These are phyloP conservation scores for Leishmania mexicana DNA, from an alignment of 208 protist genomes.

Conservation along the genomic window DNA sequence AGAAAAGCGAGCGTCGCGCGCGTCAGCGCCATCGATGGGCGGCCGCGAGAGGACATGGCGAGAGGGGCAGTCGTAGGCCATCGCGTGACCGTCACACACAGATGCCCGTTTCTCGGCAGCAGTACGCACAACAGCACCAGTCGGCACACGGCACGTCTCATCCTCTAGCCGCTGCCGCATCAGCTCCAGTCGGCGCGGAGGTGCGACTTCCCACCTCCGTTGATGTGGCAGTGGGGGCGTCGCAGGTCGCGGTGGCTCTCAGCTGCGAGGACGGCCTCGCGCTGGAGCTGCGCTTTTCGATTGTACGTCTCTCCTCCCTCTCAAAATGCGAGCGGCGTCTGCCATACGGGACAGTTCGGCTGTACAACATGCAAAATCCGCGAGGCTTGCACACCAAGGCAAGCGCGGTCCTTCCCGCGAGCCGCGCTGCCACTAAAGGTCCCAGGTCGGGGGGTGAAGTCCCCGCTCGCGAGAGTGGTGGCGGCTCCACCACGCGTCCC, in stretches of 20 bases:
- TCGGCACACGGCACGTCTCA: background rate
- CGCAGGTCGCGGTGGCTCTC: constrained; percentile 44
- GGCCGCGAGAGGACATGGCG: background rate
- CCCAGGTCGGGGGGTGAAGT: background rate
- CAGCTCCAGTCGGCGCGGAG: background rate
- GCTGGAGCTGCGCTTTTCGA: constrained; percentile 60
- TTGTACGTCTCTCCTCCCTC: constrained; percentile 20
- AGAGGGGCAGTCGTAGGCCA: background rate
- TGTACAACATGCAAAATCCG: constrained; percentile 19
- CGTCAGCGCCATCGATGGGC: background rate
- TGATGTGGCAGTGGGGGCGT: constrained; percentile 58
- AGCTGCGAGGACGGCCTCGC: constrained; percentile 75
- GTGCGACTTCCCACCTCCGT: constrained; percentile 58
- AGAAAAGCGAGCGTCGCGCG: background rate
- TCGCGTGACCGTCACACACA: no score
- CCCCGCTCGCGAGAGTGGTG: background rate
- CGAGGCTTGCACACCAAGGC: background rate
- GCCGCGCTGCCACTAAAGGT: background rate
- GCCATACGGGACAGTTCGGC: constrained; percentile 8
- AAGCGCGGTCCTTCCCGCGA: background rate
- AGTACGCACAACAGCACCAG: background rate
- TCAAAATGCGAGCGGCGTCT: constrained; percentile 12
- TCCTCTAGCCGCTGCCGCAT: background rate
- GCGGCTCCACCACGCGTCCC: background rate
- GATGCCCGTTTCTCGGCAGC: background rate